Evolutionary conservation across 331 rosid species (phyloP).

Genomic region (Cydonia oblonga): DNA sequence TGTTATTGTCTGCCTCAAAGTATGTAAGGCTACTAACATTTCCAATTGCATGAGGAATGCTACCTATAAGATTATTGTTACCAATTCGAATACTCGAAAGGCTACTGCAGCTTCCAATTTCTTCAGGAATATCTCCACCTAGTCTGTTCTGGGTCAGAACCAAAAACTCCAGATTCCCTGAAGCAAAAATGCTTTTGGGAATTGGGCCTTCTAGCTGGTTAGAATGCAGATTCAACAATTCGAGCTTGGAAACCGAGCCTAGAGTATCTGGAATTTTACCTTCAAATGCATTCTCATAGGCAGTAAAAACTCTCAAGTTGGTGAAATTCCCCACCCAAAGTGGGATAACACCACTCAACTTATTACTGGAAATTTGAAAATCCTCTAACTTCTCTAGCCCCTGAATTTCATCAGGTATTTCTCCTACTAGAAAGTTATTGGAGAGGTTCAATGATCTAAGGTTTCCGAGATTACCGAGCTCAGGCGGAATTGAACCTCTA

Average conservation of each 20-base stretch:
- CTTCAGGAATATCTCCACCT: constrained; percentile 58
- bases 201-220: constrained; percentile 75
- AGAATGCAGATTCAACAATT: constrained; percentile 77
- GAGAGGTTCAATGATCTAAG: constrained; percentile 82
- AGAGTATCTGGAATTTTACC: constrained; percentile 70
- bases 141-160: constrained; percentile 82
- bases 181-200: constrained; percentile 65
- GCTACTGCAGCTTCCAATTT: constrained; percentile 68
- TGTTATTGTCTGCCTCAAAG: constrained; percentile 86
- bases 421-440: constrained; percentile 64
- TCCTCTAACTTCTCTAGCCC: constrained; percentile 52
- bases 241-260: constrained; percentile 61
- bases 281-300: constrained; percentile 75
- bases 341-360: constrained; percentile 72
- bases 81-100: constrained; percentile 79
- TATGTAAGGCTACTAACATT: constrained; percentile 87
- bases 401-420: constrained; percentile 67
- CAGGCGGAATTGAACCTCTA: constrained; percentile 59
- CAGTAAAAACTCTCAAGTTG: constrained; percentile 61
- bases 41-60: constrained; percentile 71
- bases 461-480: constrained; percentile 58
- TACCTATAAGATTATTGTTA: constrained; percentile 62
- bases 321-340: constrained; percentile 80
- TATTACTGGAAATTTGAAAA: constrained; percentile 74
- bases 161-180: constrained; percentile 74